Conservation (phyloP, 1,284 basidiomycete species). For the Paramarasmius palmivorus region DNA sequence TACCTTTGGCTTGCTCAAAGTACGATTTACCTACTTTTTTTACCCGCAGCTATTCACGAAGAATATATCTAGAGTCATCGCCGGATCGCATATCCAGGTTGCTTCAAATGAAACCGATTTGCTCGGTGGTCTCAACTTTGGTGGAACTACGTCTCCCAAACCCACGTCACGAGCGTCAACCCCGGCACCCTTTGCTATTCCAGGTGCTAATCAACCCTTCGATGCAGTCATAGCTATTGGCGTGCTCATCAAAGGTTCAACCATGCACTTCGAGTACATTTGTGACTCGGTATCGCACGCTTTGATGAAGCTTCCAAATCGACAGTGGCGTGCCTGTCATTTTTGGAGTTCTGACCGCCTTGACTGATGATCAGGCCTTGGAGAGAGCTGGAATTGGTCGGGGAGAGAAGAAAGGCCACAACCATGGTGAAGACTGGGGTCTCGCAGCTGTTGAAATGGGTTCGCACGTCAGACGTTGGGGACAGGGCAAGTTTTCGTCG, state of each 20-base stretch:
- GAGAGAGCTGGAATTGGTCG: constrained; percentile 84
- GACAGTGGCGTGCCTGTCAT: constrained; percentile 95
- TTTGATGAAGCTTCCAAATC: constrained; percentile 91
- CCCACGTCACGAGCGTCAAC: constrained; percentile 48
- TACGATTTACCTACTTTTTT: constrained; percentile 36
- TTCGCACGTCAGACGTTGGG: constrained; percentile 71
- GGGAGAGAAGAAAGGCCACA: constrained; percentile 74
- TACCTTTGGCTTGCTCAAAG: constrained; percentile 85
- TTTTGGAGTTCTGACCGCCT: constrained; percentile 93
- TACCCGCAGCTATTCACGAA: background rate
- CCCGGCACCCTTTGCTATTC: constrained; percentile 39
- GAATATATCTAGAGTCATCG: constrained; percentile 61
- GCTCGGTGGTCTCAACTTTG: constrained; percentile 68
- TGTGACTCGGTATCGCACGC: constrained; percentile 90
- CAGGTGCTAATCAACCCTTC: constrained; percentile 64
- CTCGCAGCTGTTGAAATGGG: constrained; percentile 94
- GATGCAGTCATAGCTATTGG: constrained; percentile 97
- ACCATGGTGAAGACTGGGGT: constrained; percentile 97
- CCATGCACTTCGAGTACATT: constrained; percentile 99
- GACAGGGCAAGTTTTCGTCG: constrained; percentile 65
- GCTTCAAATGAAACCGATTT: constrained; percentile 76
- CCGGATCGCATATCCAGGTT: constrained; percentile 82
- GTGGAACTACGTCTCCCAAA: constrained; percentile 33
- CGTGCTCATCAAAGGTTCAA: constrained; percentile 95
- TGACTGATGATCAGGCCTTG: constrained; percentile 93